Base-by-base conservation (phyloP, 805 yeast species). In the Kazachstania africana region DNA sequence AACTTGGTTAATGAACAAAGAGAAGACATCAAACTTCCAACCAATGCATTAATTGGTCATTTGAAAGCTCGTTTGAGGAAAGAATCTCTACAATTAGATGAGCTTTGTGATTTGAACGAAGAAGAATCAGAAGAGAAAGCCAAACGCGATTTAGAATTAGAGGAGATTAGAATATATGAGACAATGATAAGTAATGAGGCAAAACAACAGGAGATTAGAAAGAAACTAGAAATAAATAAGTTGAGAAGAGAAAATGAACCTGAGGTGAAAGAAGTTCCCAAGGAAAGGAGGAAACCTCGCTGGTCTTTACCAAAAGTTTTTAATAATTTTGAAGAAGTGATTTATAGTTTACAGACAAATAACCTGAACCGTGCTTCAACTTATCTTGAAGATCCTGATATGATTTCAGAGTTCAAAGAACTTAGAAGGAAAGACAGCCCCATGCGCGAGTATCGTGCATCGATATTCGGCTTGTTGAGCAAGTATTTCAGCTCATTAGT, bases 1-100 rank as follows among this genome's bases (percentile, higher is more conserved):
- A 69, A 80, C 14, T 47, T 70, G 6, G 38, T 51, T 4, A 46
- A 51, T 0, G 96, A 87, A 39, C 48, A 57, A 3, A 68, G 96
- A 40, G 87, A 81, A 33, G 97, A 87, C 54, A 65, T 87, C 44
- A 79, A 72, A 45, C 59, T 87, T 22, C 77, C 95, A 1, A 74
- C 84, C 0, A 72, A 66, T 50, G 87, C 91, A 2, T 62, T 80
- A 32, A 58, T 70, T 31, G 87, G 84, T 0, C 75, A 75, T 37
- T 54, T 79, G 16, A 70, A 67, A 35, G 70, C 82, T 1, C 62
- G 74, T 27, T 53, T 69, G 14, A 36, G 27, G 19, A 63, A 59
- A 23, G 55, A 57, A 0, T 68, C 79, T 66, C 56, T 72, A 3
- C 66, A 62, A 27, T 40, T 65, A 28, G 68, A 74, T 67, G 80